These are phyloP conservation scores for Trapa bicornis DNA, from an alignment of 345 rosid species.

Conservation along the genomic window DNA sequence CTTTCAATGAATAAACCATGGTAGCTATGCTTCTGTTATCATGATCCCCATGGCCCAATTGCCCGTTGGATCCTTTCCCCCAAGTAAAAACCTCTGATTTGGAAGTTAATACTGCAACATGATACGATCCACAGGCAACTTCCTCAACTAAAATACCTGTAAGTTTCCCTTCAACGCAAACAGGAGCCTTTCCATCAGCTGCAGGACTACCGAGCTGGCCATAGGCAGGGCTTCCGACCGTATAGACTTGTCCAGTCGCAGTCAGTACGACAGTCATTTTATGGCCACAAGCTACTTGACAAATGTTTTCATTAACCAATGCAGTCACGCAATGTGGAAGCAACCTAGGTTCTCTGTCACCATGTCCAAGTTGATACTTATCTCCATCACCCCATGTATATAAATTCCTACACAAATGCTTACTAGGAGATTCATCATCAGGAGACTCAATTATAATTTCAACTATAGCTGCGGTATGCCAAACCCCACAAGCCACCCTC, in stretches of 20 bases:
- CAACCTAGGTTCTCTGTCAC: slow-evolving; percentile 50
- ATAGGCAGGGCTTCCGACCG: slow-evolving; percentile 59
- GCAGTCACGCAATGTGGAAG: slow-evolving; percentile 40
- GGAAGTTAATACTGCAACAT: slow-evolving; percentile 63
- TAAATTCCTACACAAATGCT: slow-evolving; percentile 33
- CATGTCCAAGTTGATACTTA: slow-evolving; percentile 67
- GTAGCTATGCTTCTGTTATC: slow-evolving; percentile 46
- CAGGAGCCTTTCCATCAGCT: slow-evolving; percentile 42
- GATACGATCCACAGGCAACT: slow-evolving; percentile 72
- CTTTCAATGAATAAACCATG: slow-evolving; percentile 45
- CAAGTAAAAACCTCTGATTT: slow-evolving; percentile 64
- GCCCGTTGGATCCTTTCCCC: slow-evolving; percentile 81
- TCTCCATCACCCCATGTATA: slow-evolving; percentile 93
- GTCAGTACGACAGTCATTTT: slow-evolving; percentile 64
- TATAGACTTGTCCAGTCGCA: slow-evolving; percentile 51
- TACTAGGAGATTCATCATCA: slow-evolving; percentile 22
- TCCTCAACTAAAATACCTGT: slow-evolving; percentile 43
- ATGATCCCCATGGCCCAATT: slow-evolving; percentile 68
- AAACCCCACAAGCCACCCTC: slow-evolving; percentile 77
- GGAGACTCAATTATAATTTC: slow-evolving; percentile 35
- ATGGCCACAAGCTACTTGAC: slow-evolving; percentile 64
- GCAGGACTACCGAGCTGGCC: slow-evolving; percentile 70
- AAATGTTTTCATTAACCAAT: slow-evolving; percentile 31
- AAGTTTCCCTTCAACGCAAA: slow-evolving; percentile 50
- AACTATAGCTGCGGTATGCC: slow-evolving; percentile 89